A percentile compares a stretch with the other conserved stretches of the same genome.
phyloP scores from a whole-genome alignment of 2,329 filamentous ascomycete species.

The Microcyclosporella mali region DNA sequence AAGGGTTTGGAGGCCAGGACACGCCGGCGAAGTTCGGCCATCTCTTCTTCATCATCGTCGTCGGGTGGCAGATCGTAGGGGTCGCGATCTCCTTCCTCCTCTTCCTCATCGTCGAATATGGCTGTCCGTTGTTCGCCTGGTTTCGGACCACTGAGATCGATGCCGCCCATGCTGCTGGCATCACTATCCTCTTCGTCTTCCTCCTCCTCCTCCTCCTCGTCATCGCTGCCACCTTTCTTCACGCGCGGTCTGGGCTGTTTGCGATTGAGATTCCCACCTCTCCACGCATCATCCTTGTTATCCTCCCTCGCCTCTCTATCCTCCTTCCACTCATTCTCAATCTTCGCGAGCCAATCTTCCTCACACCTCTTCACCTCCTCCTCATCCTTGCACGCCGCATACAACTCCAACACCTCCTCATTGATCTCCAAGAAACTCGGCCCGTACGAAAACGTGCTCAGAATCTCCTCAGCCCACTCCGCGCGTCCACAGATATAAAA shows the following conservation, averaged over 20 bases:
- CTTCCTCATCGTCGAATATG: slow-evolving; percentile 37
- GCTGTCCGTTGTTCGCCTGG: slow-evolving; percentile 48
- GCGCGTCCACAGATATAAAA: slow-evolving; percentile 87
- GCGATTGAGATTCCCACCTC: slow-evolving; percentile 81
- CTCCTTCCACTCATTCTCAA: slow-evolving; percentile 83
- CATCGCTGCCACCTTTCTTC: slow-evolving; percentile 40
- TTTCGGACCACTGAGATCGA: slow-evolving; percentile 31
- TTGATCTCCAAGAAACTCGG: slow-evolving; percentile 89
- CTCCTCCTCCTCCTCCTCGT: slow-evolving; percentile 37
- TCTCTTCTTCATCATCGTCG: slow-evolving; percentile 78
- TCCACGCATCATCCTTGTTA: slow-evolving; percentile 70
- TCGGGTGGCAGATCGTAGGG: slow-evolving; percentile 68
- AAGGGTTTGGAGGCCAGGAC: slow-evolving; percentile 92
- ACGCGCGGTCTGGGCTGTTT: slow-evolving; percentile 41
- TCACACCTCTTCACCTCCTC: slow-evolving; percentile 78
- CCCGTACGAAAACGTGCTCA: slow-evolving; percentile 84
- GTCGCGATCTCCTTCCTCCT: slow-evolving; percentile 50
- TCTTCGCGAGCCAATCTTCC: slow-evolving; percentile 77
- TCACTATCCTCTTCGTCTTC: slow-evolving; percentile 39
- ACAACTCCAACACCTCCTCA: slow-evolving; percentile 69
- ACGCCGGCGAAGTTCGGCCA: slow-evolving; percentile 84
- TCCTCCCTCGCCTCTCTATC: slow-evolving; percentile 62
- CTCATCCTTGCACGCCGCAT: slow-evolving; percentile 76
- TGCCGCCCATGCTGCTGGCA: slow-evolving; percentile 31
- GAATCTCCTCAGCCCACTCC: slow-evolving; percentile 82